Evolutionary conservation across 306 rosid species (phyloP).

Genomic region (Trifolium dubium): DNA sequence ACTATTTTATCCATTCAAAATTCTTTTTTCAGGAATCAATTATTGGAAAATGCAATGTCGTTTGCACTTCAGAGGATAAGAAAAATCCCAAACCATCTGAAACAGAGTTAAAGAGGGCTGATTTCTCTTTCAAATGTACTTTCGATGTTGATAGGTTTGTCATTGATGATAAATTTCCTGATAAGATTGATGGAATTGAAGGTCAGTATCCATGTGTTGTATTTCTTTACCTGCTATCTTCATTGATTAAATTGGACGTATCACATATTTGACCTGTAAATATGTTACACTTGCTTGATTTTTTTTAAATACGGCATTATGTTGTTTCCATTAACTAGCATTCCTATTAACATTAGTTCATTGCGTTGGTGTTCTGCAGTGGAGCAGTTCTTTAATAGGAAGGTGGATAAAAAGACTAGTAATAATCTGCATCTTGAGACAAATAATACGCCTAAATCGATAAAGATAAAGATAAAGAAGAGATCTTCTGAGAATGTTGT

Average conservation of each 20-base stretch:
- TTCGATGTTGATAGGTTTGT: slow-evolving; percentile 49
- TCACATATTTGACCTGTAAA: neutral
- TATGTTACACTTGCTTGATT: slow-evolving; percentile 22
- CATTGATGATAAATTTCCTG: slow-evolving; percentile 50
- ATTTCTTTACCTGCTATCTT: slow-evolving; percentile 19
- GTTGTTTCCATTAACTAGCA: slow-evolving; percentile 22
- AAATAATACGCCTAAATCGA: neutral
- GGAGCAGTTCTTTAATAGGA: slow-evolving; percentile 56
- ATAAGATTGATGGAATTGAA: slow-evolving; percentile 49
- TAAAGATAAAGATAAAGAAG: neutral
- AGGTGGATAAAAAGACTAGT: slow-evolving; percentile 25
- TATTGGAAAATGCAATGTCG: slow-evolving; percentile 61
- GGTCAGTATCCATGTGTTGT: slow-evolving; percentile 49
- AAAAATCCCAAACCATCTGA: slow-evolving; percentile 62
- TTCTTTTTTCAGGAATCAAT: slow-evolving; percentile 58
- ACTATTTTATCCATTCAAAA: slow-evolving; percentile 6
- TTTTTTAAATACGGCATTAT: neutral
- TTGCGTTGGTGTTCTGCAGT: slow-evolving; percentile 53
- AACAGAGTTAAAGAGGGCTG: slow-evolving; percentile 49
- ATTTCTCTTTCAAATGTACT: slow-evolving; percentile 54
- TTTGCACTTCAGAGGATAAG: slow-evolving; percentile 63
- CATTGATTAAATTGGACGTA: neutral
- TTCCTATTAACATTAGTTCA: slow-evolving; percentile 25
- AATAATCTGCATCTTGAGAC: slow-evolving; percentile 16
- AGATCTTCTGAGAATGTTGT: neutral